Conservation (phyloP, 306 rosid species). For the Pyrus bretschneideri region DNA sequence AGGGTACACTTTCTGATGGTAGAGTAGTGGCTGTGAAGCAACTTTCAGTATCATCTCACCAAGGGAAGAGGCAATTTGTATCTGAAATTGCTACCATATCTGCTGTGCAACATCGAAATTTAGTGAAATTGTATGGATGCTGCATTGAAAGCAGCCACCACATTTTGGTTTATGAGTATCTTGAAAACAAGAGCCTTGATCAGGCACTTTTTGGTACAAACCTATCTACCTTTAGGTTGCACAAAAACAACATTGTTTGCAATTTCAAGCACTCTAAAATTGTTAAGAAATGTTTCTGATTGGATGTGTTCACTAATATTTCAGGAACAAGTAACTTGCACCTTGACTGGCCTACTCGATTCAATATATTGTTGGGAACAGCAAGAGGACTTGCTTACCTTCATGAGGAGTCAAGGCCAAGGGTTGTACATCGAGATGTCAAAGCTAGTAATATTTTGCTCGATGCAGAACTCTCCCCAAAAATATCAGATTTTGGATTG, state of each 20-base stretch:
- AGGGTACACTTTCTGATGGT: constrained; percentile 32
- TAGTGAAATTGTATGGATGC: constrained; percentile 30
- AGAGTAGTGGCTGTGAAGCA: constrained; percentile 29
- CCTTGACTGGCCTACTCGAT: no score
- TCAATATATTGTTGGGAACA: no score
- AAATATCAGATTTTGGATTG: no score
- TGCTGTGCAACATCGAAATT: constrained; percentile 21
- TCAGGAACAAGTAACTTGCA: no score
- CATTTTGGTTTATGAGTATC: constrained; percentile 30
- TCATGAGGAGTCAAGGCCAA: no score
- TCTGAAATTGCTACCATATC: constrained; percentile 28
- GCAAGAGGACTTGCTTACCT: no score
- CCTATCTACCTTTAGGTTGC: not conserved
- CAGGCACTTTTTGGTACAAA: constrained; percentile 25
- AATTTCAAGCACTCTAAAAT: not conserved
- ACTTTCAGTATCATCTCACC: constrained; percentile 23
- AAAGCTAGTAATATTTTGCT: no score
- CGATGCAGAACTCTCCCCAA: no score
- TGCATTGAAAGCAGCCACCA: constrained; percentile 15
- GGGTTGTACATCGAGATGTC: no score
- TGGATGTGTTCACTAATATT: no score
- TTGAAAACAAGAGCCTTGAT: constrained; percentile 27
- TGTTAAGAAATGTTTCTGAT: not conserved
- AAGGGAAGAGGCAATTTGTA: constrained; percentile 24
- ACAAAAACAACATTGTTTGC: not conserved